These are phyloP conservation scores for Coniochaeta pulveracea DNA, from an alignment of 2,329 filamentous ascomycete species.

Conservation along the genomic window DNA sequence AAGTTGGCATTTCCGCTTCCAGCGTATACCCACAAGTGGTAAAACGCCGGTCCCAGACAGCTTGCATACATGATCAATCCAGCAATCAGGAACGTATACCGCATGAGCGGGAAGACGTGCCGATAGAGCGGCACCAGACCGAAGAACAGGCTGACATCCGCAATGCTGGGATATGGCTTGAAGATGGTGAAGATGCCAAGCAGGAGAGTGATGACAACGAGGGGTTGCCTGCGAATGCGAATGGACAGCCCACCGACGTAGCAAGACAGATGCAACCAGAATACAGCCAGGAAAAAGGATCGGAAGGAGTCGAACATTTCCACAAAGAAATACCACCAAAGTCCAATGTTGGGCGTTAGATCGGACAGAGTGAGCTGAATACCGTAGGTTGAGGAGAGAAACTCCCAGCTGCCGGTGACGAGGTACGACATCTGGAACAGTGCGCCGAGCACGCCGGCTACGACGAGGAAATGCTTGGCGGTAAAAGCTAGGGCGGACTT, in stretches of 20 bases:
- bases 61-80: conserved; percentile 78
- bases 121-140: conserved; percentile 74
- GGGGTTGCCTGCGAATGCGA: conserved; percentile 71
- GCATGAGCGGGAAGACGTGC: conserved; percentile 88
- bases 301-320: conserved; percentile 99
- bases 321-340: conserved; percentile 99
- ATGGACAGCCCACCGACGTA: conserved; percentile 83
- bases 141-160: conserved; percentile 79
- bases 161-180: conserved; percentile 91
- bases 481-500: conserved; percentile 37
- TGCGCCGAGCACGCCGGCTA: conserved; percentile 41
- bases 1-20: conserved; percentile 98
- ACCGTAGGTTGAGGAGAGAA: conserved; percentile 80
- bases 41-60: conserved; percentile 86
- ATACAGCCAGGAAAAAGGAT: conserved; percentile 92
- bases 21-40: conserved; percentile 96
- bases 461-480: conserved; percentile 36
- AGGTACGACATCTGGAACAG: conserved; percentile 63
- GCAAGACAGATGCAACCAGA: conserved; percentile 88
- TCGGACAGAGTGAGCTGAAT: conserved; percentile 86
- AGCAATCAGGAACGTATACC: conserved; percentile 81
- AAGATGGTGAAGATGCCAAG: conserved; percentile 89
- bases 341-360: conserved; percentile 83
- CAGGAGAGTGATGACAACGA: conserved; percentile 76
- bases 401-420: conserved; percentile 76